A percentile compares a stretch with the other conserved stretches of the same genome.
Conservation (phyloP, 169 alveolate species). For the Plasmodium vivax region DNA sequence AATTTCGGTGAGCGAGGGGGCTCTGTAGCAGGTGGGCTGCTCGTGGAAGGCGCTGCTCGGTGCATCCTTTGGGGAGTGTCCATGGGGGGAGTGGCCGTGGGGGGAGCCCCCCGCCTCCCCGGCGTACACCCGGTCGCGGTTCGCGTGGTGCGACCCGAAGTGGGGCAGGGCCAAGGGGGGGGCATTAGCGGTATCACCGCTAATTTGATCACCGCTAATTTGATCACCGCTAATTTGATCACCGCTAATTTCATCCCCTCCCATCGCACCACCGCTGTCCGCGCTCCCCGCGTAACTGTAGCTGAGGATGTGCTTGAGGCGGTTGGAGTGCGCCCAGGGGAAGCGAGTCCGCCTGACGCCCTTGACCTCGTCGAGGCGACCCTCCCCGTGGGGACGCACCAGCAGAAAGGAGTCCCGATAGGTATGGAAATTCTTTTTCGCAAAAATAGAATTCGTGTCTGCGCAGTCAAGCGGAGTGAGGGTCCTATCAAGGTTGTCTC, state of each 20-base stretch:
- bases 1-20: conserved; percentile 42
- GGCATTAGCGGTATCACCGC: neutral
- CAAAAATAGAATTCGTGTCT: conserved; percentile 37
- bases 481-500: conserved; percentile 72
- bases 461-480: conserved; percentile 24
- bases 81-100: neutral
- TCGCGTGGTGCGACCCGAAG: neutral
- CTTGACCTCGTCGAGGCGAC: conserved; percentile 10
- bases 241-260: neutral
- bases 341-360: conserved; percentile 52
- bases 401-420: conserved; percentile 43
- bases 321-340: conserved; percentile 57
- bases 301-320: conserved; percentile 48
- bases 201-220: neutral
- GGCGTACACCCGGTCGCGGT: neutral
- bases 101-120: neutral
- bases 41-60: neutral
- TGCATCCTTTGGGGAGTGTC: neutral
- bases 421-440: conserved; percentile 38
- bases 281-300: neutral
- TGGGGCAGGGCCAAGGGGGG: neutral
- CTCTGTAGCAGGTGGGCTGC: neutral
- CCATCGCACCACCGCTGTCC: neutral
- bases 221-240: neutral
- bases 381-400: conserved; percentile 11